Base-by-base conservation (phyloP, 208 protist species). In the Histomonas meleagridis region DNA sequence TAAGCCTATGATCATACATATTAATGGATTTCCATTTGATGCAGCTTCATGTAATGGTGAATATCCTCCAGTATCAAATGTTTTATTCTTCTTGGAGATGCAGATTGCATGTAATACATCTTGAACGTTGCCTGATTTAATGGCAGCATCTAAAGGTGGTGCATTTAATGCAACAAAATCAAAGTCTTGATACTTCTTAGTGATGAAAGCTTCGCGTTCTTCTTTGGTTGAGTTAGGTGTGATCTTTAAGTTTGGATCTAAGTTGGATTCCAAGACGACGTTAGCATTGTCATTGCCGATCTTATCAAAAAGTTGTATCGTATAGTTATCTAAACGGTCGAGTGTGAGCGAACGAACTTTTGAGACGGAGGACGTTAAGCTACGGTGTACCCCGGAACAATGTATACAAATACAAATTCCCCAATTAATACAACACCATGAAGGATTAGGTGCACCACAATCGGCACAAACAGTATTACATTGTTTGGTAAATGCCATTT, bases 391-490 rank as follows among this genome's bases (percentile, higher is more conserved):
- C 38, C 86, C 86, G 4, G 86, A 91, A 60, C 86, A 91, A 49
- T 65, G 53, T 21, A 91, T 91, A 32, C 86, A 91, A 69, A 91
- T 91, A 60, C 49, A 91, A 9, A 43, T 65, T 65, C 86, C 86
- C 53, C 49, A 69, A 40, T 91, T 91, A 23, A 65, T 91, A 32
- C 53, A 91, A 60, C 86, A 91, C 86, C 86, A 91, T 35, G 23
- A 32, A 46, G 86, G 53, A 1, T 70, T 60, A 4, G 32, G 10
- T 0, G 32, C 14, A 21, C 86, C 86, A 43, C 86, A 91, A 32
- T 91, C 86, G 1, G 86, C 86, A 60, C 86, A 91, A 14, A 51
- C 32, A 14, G 46, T 28, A n/a, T 91, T 60, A 18, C 53, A 60
- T 48, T 81, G n/a, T 38, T 40, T 32, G 3, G 55, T 43, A 1